phyloP scores from a whole-genome alignment of 73 alveolate species.

The Paramecium sexaurelia region DNA sequence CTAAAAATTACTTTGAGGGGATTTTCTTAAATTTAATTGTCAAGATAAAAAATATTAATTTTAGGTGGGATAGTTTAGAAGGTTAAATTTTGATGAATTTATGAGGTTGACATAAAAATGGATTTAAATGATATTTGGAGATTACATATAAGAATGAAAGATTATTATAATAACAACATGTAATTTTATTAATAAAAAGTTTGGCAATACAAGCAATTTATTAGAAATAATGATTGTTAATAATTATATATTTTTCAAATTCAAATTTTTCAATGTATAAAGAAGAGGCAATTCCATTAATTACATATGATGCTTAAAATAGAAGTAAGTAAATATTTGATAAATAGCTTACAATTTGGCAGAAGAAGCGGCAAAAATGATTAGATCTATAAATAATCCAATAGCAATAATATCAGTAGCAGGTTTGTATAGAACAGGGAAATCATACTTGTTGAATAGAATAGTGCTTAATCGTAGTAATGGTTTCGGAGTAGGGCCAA shows the following conservation, averaged over 20 bases:
- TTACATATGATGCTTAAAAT: slow-evolving; percentile 44
- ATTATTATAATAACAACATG: too few species aligned
- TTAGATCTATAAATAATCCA: slow-evolving; percentile 78
- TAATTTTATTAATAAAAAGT: too few species aligned
- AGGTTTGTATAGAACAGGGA: slow-evolving; percentile 98
- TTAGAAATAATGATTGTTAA: neutral
- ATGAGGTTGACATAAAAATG: too few species aligned
- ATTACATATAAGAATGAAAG: too few species aligned
- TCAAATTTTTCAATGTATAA: slow-evolving; percentile 39
- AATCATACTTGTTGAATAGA: slow-evolving; percentile 86
- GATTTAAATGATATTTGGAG: too few species aligned
- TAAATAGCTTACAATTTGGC: slow-evolving; percentile 27
- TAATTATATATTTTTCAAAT: neutral
- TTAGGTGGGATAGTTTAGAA: too few species aligned
- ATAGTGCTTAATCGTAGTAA: slow-evolving; percentile 83
- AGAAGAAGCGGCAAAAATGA: slow-evolving; percentile 85
- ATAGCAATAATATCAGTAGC: slow-evolving; percentile 96
- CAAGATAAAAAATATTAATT: too few species aligned
- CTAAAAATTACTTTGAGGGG: too few species aligned
- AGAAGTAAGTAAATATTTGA: slow-evolving; percentile 37
- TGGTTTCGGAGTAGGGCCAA: slow-evolving; percentile 90
- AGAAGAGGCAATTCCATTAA: slow-evolving; percentile 65
- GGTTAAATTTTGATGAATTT: too few species aligned
- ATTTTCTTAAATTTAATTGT: too few species aligned
- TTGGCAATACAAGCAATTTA: neutral